Base-by-base conservation (phyloP, 208 protist species). In the Wallacemonas rigidus region DNA sequence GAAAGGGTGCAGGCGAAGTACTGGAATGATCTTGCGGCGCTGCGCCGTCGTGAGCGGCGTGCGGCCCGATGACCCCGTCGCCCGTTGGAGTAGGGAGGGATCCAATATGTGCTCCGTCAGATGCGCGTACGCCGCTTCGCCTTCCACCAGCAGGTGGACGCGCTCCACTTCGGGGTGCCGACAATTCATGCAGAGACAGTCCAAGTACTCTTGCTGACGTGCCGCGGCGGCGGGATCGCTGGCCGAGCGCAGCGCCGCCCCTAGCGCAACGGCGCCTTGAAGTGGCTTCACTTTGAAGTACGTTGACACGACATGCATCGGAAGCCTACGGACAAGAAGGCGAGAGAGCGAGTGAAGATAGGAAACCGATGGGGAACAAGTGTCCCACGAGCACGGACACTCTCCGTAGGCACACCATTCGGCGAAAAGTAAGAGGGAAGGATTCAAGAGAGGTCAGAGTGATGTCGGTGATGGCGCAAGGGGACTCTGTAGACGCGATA, bases 301-400 rank as follows among this genome's bases (percentile, higher is more conserved):
- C 2, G 85, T 83, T 1, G 91, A 90, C n/a, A 95, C 74, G 58
- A 93, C 73, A 64, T 95, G 90, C 91, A 95, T 92, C 14, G 43
- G 5, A 8, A 5, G n/a, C 8, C 7, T 15, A 53, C 48, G 48
- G 48, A 53, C 48, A 15, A 15, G 9, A 15, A 9, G 48, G 48
- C 48, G 15, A 53, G 11, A 7, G 40, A 45, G 41, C 45, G n/a
- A 63, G 14, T 9, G 44, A 40, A 63, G 53, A 50, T 11, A 58
- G 38, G 36, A 65, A 67, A 73, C 6, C 60, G 39, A 26, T 0
- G 26, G 26, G 26, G 26, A 26, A 26, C 26, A 26, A 26, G 26
- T 26, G 26, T 26, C 26, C 26, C 26, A 26, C 26, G 26, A 26
- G 26, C 26, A 0, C 26, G 26, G 26, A 26, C 26, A 26, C 26